Base-by-base conservation (phyloP, 345 rosid genomes). In the Camelina sativa region DNA sequence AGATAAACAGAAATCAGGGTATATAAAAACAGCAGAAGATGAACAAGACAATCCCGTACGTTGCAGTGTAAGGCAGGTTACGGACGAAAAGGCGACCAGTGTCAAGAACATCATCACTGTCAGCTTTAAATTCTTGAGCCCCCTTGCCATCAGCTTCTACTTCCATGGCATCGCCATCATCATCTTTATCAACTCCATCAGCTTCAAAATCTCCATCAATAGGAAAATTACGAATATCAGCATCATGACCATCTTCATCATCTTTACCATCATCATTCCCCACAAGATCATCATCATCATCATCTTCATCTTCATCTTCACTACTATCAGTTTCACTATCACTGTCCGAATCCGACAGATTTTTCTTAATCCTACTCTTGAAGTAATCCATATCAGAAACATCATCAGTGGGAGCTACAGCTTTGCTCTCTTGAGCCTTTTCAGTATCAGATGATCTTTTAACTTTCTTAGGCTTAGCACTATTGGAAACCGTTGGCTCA, bases 361-460 rank as follows among this genome's bases (percentile, higher is more conserved):
- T 84, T 80, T 85, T 86, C 84, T 86, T 88, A 40, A 92, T 76
- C 77, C 87, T 92, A 81, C 99, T 94, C 84, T 87, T 92, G 75
- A 94, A 88, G 67, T 94, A 94, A 64, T 94, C 99, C 85, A 83
- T 79, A 83, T 92, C 97, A 44, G 96, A 89, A 71, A 86, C 72
- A 13, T 78, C 85, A 75, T 84, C 90, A 71, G 74, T 85, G 56
- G 44, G 54, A 46, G 85, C 84, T 74, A 75, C 48, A 63, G 67
- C 71, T 11, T 73, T 69, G 2, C 63, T 53, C 62, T 69, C 63
- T 65, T 88, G 75, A 57, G 60, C 61, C 70, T 73, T 81, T 76
- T 57, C 62, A 64, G 40, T 41, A 59, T 82, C 79, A 20, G 79
- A 56, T 30, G 74, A 71, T 46, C 10, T 40, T 41, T 54, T 54